Evolutionary conservation across 2,329 filamentous ascomycete genomes (phyloP).

Genomic region (Xylaria sp.): DNA sequence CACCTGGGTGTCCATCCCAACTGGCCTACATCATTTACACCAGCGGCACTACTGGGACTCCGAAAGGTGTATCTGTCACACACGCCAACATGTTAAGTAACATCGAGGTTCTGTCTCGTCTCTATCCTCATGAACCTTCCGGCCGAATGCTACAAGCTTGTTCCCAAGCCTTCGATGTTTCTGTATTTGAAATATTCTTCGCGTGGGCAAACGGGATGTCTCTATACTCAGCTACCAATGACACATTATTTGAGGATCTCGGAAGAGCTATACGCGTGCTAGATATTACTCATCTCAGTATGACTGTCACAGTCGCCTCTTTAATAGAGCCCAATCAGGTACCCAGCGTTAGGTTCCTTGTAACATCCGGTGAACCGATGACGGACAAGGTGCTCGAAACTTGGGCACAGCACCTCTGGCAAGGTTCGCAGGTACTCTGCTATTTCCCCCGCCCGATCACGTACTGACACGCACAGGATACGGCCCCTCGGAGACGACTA

Average conservation of each 20-base stretch:
- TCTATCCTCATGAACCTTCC: constrained; percentile 61
- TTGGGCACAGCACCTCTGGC: constrained; percentile 73
- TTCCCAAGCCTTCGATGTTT: constrained; percentile 84
- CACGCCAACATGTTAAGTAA: constrained; percentile 78
- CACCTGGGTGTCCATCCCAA: constrained; percentile 47
- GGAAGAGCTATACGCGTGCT: constrained; percentile 67
- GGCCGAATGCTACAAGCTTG: constrained; percentile 78
- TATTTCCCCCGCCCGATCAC: not conserved
- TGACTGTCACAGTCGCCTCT: constrained; percentile 83
- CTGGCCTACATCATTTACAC: constrained; percentile 82
- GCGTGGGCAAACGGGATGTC: constrained; percentile 78
- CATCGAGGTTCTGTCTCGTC: constrained; percentile 63
- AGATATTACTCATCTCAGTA: constrained; percentile 75
- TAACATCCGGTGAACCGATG: constrained; percentile 81
- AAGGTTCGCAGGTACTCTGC: constrained; percentile 50
- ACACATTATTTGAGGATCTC: constrained; percentile 73
- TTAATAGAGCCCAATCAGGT: constrained; percentile 71
- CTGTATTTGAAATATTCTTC: constrained; percentile 89
- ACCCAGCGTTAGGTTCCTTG: constrained; percentile 72
- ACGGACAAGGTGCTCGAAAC: constrained; percentile 69
- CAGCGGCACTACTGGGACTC: constrained; percentile 78
- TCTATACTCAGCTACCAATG: constrained; percentile 74
- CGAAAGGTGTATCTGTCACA: constrained; percentile 79
- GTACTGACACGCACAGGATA: constrained; percentile 54
- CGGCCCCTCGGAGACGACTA: constrained; percentile 83